phyloP scores from a whole-genome alignment of 371 early-diverging fungal species.

The Mortierella sp. region DNA sequence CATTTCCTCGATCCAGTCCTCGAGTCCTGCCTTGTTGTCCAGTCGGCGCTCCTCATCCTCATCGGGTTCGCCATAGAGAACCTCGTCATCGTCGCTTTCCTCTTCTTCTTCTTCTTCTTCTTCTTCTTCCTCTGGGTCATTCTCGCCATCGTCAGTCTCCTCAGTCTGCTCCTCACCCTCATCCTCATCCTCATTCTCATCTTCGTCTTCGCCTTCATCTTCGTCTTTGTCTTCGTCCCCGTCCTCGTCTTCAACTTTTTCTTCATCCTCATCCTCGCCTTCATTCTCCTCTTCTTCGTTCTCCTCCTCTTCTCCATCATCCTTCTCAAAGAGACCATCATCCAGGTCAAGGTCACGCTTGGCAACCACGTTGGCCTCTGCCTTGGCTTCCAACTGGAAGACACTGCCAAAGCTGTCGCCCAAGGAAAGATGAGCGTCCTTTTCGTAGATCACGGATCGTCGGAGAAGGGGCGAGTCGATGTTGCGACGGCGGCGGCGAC shows the following conservation, averaged over 20 bases:
- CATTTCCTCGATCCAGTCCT: conserved; percentile 52
- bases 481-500: conserved; percentile 12
- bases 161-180: background rate
- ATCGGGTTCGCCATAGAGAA: background rate
- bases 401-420: conserved; percentile 12
- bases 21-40: conserved; percentile 37
- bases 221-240: conserved; percentile 8
- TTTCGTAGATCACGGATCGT: conserved; percentile 23
- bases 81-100: background rate
- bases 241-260: conserved; percentile 4
- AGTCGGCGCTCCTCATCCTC: conserved; percentile 39
- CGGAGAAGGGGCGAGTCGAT: background rate
- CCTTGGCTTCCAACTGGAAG: conserved; percentile 6
- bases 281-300: background rate
- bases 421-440: conserved; percentile 14
- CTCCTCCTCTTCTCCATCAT: conserved; percentile 13
- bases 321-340: conserved; percentile 3
- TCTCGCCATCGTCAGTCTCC: background rate
- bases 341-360: background rate
- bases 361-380: background rate
- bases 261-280: background rate
- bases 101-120: conserved; percentile 10
- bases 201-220: too few relatives aligned
- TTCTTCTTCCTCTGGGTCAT: conserved; percentile 3
- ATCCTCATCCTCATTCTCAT: conserved; percentile 16